These are phyloP conservation scores for Dendrobium catenatum DNA, from an alignment of 106 monocot genomes.

Conservation along the genomic window DNA sequence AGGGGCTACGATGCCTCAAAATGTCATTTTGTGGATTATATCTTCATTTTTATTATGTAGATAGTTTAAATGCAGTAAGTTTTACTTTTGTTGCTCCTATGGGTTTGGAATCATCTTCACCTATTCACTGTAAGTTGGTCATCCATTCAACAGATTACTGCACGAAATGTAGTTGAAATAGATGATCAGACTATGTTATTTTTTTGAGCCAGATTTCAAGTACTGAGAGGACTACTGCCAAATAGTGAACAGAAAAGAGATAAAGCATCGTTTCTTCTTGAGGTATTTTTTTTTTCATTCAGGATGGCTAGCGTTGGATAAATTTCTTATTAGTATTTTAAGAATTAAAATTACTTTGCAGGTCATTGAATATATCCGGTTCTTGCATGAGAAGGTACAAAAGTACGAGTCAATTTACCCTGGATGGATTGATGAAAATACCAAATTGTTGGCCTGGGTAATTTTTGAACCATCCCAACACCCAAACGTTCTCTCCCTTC, in stretches of 20 bases:
- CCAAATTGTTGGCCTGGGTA: constrained; percentile 53
- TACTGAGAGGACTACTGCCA: constrained; percentile 56
- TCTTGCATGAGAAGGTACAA: constrained; percentile 53
- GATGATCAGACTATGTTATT: neutral
- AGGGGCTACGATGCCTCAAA: too few species aligned
- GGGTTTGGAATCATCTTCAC: neutral
- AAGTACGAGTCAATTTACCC: constrained; percentile 39
- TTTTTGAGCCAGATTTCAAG: constrained; percentile 51
- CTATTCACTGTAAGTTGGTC: neutral
- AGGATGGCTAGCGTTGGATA: neutral
- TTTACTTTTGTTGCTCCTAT: too few species aligned
- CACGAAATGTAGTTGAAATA: neutral
- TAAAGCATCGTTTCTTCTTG: constrained; percentile 62
- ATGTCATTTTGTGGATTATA: too few species aligned
- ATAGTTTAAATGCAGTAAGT: too few species aligned
- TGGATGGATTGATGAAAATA: constrained; percentile 47
- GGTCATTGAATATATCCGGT: constrained; percentile 61
- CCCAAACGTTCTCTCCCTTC: too few species aligned
- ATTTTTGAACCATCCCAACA: neutral
- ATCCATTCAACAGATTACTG: neutral
- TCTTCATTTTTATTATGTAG: too few species aligned
- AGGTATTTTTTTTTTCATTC: constrained; percentile 19
- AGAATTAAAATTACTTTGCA: constrained; percentile 8
- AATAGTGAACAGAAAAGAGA: constrained; percentile 69
- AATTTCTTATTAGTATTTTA: neutral